These are phyloP conservation scores for Phaseolus lunatus DNA, from an alignment of 306 rosid genomes.

Conservation along the genomic window DNA sequence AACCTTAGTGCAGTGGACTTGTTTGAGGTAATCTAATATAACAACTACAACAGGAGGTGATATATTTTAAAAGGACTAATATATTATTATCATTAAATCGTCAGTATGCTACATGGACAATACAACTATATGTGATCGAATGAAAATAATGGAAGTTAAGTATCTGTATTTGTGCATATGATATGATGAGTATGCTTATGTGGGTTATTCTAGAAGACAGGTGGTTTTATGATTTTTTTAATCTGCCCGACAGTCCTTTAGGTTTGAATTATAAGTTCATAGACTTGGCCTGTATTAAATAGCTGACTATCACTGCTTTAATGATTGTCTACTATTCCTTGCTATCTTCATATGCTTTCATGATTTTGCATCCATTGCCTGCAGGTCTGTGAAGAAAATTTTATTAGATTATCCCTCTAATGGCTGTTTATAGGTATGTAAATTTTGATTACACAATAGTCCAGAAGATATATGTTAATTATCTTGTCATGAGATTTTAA, in stretches of 20 bases:
- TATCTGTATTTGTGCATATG: conserved; percentile 22
- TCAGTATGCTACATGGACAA: background rate
- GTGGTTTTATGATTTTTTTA: conserved; percentile 8
- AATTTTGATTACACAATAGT: conserved; percentile 33
- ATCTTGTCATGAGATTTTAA: conserved; percentile 15
- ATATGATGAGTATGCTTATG: conserved; percentile 1
- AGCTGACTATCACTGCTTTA: conserved; percentile 41
- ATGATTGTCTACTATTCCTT: conserved; percentile 45
- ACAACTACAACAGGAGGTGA: background rate
- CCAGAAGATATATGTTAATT: conserved; percentile 23
- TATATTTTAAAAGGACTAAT: background rate
- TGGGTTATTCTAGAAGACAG: conserved; percentile 10
- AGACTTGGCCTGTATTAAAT: conserved; percentile 35
- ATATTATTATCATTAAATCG: background rate
- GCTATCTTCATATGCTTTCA: conserved; percentile 40
- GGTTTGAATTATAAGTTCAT: conserved; percentile 35
- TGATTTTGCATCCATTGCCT: conserved; percentile 52
- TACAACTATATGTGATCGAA: conserved; percentile 31
- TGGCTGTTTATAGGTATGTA: conserved; percentile 48
- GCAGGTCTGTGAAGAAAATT: conserved; percentile 55
- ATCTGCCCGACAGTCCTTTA: conserved; percentile 15
- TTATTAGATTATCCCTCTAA: conserved; percentile 44
- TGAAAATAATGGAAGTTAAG: conserved; percentile 5
- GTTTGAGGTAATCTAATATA: background rate
- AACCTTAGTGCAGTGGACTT: conserved; percentile 22